These are phyloP conservation scores for Camptophora hylomeconis DNA, from an alignment of 2,329 filamentous ascomycete genomes.

Conservation along the genomic window DNA sequence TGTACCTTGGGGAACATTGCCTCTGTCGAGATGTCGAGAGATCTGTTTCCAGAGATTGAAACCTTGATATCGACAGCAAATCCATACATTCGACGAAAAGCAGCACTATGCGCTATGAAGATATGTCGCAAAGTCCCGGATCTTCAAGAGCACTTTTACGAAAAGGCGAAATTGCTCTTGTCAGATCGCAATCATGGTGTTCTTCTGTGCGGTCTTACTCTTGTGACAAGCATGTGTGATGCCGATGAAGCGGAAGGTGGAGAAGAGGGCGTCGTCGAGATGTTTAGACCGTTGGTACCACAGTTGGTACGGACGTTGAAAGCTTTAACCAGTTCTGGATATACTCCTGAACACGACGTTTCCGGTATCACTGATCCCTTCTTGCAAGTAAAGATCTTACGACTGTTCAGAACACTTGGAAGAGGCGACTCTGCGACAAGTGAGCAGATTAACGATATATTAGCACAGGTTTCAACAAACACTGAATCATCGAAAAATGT, in stretches of 20 bases:
- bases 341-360: conserved; percentile 95
- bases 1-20: conserved; percentile 97
- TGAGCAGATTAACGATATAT: conserved; percentile 96
- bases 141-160: conserved; percentile 89
- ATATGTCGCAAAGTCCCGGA: conserved; percentile 98
- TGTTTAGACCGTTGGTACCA: conserved; percentile 77
- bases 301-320: conserved; percentile 83
- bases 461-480: conserved; percentile 94
- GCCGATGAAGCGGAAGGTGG: conserved; percentile 84
- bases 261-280: conserved; percentile 80
- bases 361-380: conserved; percentile 97
- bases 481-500: conserved; percentile 98
- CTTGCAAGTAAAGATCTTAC: conserved; percentile 89
- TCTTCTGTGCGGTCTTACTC: conserved; percentile 76
- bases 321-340: conserved; percentile 83
- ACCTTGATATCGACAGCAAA: conserved; percentile 82
- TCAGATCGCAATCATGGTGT: conserved; percentile 95
- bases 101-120: conserved; percentile 95
- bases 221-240: conserved; percentile 86
- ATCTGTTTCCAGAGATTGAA: conserved; percentile 93
- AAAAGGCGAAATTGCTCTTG: conserved; percentile 78
- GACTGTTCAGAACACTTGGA: conserved; percentile 71
- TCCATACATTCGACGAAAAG: conserved; percentile 96
- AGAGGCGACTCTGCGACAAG: conserved; percentile 77
- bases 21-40: conserved; percentile 94